Percentiles rank a stretch among this genome's conserved stretches.
These are phyloP conservation scores for Phytophthora chlamydospora DNA, from an alignment of 352 stramenopile species.

Conservation along the genomic window DNA sequence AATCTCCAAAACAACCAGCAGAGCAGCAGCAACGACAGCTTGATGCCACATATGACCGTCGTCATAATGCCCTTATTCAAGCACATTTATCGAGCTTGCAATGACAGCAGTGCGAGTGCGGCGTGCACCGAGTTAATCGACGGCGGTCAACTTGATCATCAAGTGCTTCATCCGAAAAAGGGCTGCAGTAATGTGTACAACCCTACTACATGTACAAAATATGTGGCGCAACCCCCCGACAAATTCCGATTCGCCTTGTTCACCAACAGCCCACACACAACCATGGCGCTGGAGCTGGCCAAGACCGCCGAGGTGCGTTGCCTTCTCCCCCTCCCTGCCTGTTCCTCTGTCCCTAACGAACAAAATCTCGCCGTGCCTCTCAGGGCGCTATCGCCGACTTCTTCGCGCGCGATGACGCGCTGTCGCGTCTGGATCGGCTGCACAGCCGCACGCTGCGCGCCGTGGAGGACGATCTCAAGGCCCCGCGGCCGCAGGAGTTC, in stretches of 20 bases:
- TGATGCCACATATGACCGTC: no score
- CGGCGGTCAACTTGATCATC: no score
- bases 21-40: no score
- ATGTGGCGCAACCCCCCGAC: slow-evolving; percentile 3
- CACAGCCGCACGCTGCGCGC: slow-evolving; percentile 42
- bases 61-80: no score
- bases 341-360: slow-evolving; percentile 11
- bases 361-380: neutral
- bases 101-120: no score
- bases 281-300: slow-evolving; percentile 70
- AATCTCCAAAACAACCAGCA: no score
- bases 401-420: slow-evolving; percentile 58
- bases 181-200: no score
- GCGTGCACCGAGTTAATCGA: no score
- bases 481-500: slow-evolving; percentile 44
- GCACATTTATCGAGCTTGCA: no score
- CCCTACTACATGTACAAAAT: slow-evolving; percentile 1
- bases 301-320: slow-evolving; percentile 61
- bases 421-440: slow-evolving; percentile 55
- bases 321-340: neutral
- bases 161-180: no score
- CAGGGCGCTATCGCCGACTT: slow-evolving; percentile 69
- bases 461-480: slow-evolving; percentile 42
- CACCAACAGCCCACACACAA: slow-evolving; percentile 3
- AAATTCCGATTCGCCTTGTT: slow-evolving; percentile 19